Conservation (phyloP, 2,329 filamentous ascomycete genomes). For the Fusarium verticillioides region DNA sequence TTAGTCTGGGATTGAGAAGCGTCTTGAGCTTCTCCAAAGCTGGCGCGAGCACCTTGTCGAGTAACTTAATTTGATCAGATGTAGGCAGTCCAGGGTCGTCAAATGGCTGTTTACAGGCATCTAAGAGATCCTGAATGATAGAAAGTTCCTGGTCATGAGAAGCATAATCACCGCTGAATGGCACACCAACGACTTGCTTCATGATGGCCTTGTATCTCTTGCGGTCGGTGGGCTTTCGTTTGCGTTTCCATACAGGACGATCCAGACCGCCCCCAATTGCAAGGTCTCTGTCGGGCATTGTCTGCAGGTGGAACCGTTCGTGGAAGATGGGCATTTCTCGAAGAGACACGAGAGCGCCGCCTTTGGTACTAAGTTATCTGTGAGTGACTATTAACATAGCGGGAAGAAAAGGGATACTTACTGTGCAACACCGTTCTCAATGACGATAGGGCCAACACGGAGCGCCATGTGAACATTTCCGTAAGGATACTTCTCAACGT, state of each 20-base stretch:
- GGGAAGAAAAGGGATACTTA: conserved; percentile 36
- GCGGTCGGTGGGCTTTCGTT: not conserved
- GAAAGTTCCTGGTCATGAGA: conserved; percentile 39
- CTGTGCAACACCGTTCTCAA: conserved; percentile 54
- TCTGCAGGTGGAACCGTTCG: conserved; percentile 38
- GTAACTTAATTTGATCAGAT: conserved; percentile 14
- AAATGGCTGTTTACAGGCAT: conserved; percentile 37
- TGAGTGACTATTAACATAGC: not conserved
- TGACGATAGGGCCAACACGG: conserved; percentile 52
- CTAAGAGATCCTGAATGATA: conserved; percentile 45
- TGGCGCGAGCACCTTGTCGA: conserved; percentile 28
- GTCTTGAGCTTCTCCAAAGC: conserved; percentile 35
- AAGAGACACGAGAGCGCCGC: conserved; percentile 44
- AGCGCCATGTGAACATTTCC: conserved; percentile 55
- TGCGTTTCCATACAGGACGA: conserved; percentile 26
- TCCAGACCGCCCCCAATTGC: conserved; percentile 27
- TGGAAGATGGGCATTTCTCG: conserved; percentile 36
- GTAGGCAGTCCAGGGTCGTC: conserved; percentile 34
- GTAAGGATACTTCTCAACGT: conserved; percentile 50
- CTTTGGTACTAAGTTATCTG: conserved; percentile 32
- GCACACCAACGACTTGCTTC: conserved; percentile 54
- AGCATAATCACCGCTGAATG: conserved; percentile 48
- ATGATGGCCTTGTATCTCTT: conserved; percentile 53
- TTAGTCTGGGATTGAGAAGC: conserved; percentile 40
- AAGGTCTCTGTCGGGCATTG: conserved; percentile 23